These are phyloP conservation scores for Leccinellum rugosiceps DNA, from an alignment of 768 basidiomycete genomes.

Conservation along the genomic window DNA sequence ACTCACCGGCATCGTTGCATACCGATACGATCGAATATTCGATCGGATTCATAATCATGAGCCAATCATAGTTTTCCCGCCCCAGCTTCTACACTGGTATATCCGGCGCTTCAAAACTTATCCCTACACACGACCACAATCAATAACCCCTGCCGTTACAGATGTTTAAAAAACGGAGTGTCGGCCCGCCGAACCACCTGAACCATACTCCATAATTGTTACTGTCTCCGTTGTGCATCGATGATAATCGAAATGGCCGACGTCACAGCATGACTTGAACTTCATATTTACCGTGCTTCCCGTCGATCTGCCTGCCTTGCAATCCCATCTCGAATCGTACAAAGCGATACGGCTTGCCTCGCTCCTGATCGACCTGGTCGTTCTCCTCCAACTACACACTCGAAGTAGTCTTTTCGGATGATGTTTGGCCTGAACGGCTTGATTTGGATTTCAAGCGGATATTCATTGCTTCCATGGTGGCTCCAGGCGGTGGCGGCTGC, in stretches of 20 bases:
- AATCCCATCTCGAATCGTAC: not conserved
- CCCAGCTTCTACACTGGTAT: not conserved
- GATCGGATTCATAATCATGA: not conserved
- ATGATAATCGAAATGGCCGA: not conserved
- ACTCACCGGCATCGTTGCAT: not conserved
- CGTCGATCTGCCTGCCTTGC: not conserved
- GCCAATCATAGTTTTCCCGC: not conserved
- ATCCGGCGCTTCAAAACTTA: not conserved
- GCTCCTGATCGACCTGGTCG: constrained; percentile 18
- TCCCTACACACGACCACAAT: not conserved
- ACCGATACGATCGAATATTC: not conserved
- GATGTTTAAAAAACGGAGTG: not conserved
- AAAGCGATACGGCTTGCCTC: constrained; percentile 20
- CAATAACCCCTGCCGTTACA: not conserved
- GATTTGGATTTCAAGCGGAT: constrained; percentile 11
- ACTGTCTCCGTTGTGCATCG: not conserved
- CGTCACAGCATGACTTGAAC: not conserved
- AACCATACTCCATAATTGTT: too few species aligned
- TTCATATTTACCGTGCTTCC: not conserved
- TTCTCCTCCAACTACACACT: constrained; percentile 24
- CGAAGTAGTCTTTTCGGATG: constrained; percentile 19
- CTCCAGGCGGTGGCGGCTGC: not conserved
- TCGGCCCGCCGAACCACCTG: not conserved
- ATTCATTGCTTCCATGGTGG: constrained; percentile 14
- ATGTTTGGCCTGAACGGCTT: constrained; percentile 20